Percentiles rank a stretch among this genome's conserved stretches.
Conservation (phyloP, 2,329 filamentous ascomycete genomes). For the Sporothrix sp. region DNA sequence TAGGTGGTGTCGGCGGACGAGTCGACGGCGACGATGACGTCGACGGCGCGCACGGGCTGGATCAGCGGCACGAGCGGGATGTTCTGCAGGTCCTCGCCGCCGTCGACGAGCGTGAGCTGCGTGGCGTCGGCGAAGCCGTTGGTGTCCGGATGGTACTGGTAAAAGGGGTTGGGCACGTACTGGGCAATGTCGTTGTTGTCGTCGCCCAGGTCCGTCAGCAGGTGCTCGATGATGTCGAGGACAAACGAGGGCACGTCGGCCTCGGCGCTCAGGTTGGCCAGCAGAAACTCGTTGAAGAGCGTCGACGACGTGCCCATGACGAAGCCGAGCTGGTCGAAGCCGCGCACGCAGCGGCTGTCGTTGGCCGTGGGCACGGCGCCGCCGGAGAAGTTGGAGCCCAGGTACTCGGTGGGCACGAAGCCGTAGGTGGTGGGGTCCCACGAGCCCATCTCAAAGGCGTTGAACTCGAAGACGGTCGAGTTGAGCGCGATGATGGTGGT, state of each 20-base stretch:
- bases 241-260: constrained; percentile 39
- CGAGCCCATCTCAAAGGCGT: constrained; percentile 55
- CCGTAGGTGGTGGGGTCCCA: constrained; percentile 51
- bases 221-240: constrained; percentile 36
- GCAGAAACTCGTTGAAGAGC: constrained; percentile 71
- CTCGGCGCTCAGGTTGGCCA: constrained; percentile 46
- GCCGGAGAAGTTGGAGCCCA: constrained; percentile 47
- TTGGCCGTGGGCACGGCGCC: constrained; percentile 45
- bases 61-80: constrained; percentile 43
- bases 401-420: constrained; percentile 50
- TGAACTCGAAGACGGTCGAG: constrained; percentile 55
- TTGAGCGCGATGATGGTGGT: constrained; percentile 39
- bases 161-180: constrained; percentile 52
- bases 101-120: constrained; percentile 39
- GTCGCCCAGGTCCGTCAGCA: constrained; percentile 47
- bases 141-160: constrained; percentile 37
- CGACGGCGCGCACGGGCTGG: constrained; percentile 41
- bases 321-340: constrained; percentile 75
- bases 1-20: constrained; percentile 50
- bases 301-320: constrained; percentile 80
- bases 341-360: constrained; percentile 56
- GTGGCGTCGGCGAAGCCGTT: constrained; percentile 28
- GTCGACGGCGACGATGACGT: constrained; percentile 57
- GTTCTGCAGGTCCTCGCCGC: constrained; percentile 40
- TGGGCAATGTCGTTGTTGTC: constrained; percentile 39